These are phyloP conservation scores for Tetrahymena malaccensis DNA, from an alignment of 73 alveolate species.

Conservation along the genomic window DNA sequence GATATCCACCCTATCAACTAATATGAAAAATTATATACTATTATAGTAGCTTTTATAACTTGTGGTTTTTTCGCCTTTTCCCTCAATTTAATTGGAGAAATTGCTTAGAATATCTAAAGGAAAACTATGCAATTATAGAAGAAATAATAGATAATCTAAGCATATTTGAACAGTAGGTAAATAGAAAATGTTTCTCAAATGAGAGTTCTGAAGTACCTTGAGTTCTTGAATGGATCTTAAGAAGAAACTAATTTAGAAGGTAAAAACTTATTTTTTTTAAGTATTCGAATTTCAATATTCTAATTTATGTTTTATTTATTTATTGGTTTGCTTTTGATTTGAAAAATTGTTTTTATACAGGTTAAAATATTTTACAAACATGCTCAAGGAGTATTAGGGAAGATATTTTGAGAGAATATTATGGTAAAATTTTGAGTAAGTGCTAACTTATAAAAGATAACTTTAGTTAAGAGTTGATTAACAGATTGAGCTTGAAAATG, in stretches of 20 bases:
- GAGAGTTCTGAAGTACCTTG: background rate
- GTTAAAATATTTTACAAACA: background rate
- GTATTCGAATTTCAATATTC: too few relatives aligned
- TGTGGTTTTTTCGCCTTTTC: conserved; percentile 59
- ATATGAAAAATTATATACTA: conserved; percentile 45
- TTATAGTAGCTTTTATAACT: conserved; percentile 44
- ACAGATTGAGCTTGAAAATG: background rate
- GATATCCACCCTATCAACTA: conserved; percentile 54
- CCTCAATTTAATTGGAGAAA: conserved; percentile 48
- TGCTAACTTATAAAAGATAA: background rate
- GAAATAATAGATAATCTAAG: background rate
- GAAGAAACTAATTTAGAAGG: background rate
- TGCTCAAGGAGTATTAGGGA: background rate
- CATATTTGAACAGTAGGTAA: background rate
- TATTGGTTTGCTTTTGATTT: too few relatives aligned
- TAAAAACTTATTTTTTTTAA: background rate
- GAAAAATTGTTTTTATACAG: too few relatives aligned
- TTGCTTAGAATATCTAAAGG: background rate
- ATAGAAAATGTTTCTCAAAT: background rate
- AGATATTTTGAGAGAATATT: background rate
- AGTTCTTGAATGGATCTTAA: background rate
- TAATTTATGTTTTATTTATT: background rate
- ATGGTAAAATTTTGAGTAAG: background rate
- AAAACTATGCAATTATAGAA: background rate
- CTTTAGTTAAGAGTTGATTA: background rate